These are phyloP conservation scores for Tulasnella sp. DNA, from an alignment of 768 basidiomycete species.

Conservation along the genomic window DNA sequence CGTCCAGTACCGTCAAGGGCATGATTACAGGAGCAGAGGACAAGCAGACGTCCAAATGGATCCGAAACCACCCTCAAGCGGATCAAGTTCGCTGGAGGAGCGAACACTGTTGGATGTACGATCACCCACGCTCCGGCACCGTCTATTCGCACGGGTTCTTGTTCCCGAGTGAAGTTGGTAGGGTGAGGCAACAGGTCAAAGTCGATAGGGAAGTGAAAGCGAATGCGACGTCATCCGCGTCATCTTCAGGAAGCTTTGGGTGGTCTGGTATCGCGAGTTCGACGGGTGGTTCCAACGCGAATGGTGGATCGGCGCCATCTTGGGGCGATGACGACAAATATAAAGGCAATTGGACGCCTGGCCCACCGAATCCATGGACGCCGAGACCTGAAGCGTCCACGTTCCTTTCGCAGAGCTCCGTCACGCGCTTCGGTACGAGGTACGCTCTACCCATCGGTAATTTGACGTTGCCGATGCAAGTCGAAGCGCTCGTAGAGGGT, in stretches of 20 bases:
- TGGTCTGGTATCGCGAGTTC: too few relatives aligned
- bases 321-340: background rate
- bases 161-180: slow-evolving; percentile 76
- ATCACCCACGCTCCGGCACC: slow-evolving; percentile 88
- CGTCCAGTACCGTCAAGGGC: slow-evolving; percentile 24
- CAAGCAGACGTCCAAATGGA: slow-evolving; percentile 33
- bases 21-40: slow-evolving; percentile 33
- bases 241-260: background rate
- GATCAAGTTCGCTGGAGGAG: slow-evolving; percentile 76
- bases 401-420: slow-evolving; percentile 56
- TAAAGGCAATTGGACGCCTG: background rate
- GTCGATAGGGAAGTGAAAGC: slow-evolving; percentile 30
- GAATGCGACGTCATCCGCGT: slow-evolving; percentile 16
- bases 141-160: slow-evolving; percentile 96
- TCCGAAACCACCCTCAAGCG: slow-evolving; percentile 34
- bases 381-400: slow-evolving; percentile 21
- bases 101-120: slow-evolving; percentile 96
- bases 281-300: background rate
- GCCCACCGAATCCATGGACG: slow-evolving; percentile 11
- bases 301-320: background rate
- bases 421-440: slow-evolving; percentile 68
- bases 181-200: slow-evolving; percentile 47
- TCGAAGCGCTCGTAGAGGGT: slow-evolving; percentile 91
- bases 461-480: slow-evolving; percentile 53
- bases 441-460: slow-evolving; percentile 61